Base-by-base conservation (phyloP, 306 rosid genomes). In the Citrullus mucosospermus region DNA sequence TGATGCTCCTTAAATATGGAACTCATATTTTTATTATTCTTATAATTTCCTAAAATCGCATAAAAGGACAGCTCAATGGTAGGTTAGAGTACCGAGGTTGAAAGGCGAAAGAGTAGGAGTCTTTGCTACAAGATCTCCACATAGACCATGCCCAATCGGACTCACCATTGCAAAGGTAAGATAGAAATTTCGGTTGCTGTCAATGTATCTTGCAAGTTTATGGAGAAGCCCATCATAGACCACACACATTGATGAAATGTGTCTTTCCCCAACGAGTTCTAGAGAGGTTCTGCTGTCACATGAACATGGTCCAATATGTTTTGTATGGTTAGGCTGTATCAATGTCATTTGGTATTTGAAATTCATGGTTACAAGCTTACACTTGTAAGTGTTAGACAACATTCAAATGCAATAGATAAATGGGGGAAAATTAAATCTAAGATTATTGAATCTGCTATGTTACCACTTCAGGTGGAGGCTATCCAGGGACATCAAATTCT, bases 131-230 rank as follows among this genome's bases (percentile, higher is more conserved):
- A 82, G 98, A 82, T 88, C 97, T 66, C 98, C 98, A 79, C 98
- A 95, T 79, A 90, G 98, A 75, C 95, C 95, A 22, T 95, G 96
- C 81, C 98, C 98, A 83, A 92, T 95, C 82, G 98, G 98, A 81
- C 93, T 92, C 78, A 89, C 96, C 17, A 91, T 95, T 85, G 97
- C 97, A 8, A 95, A 88, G 97, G 98, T 90, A 82, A 78, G 83
- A 54, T 50, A 8, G 58, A 38, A 60, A 70, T 58, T 58, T 20
- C 18, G 2, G 9, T 0, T 65, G 20, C 9, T 8, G 14, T 57
- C 36, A 53, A 48, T 71, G 71, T 38, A 44, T 83, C 32, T 46
- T 34, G 22, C 44, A 55, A 9, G 48, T 69, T 69, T 5, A 15
- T 15, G 56, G 56, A 51, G 56, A 51, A 51, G n/a, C 8, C 15